Conservation (phyloP, 2,329 filamentous ascomycete species). For the Zasmidium angulare region DNA sequence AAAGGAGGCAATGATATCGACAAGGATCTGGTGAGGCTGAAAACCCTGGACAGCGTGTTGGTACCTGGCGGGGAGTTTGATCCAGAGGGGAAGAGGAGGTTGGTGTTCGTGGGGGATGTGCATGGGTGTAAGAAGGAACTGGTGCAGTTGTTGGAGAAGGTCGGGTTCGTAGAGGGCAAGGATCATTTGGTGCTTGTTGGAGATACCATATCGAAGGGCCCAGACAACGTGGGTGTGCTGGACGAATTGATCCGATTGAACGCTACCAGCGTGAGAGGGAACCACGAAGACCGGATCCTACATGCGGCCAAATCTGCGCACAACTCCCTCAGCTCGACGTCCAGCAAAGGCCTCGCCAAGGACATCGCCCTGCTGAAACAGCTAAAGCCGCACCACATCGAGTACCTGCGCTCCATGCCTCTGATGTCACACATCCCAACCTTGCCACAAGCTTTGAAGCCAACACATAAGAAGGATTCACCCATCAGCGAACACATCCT, state of each 20-base stretch:
- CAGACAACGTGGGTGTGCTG: slow-evolving; percentile 76
- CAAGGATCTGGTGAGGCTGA: slow-evolving; percentile 50
- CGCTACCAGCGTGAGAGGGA: slow-evolving; percentile 83
- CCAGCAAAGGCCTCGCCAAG: slow-evolving; percentile 28
- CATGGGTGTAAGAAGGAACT: slow-evolving; percentile 77
- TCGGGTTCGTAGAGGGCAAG: slow-evolving; percentile 59
- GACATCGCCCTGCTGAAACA: slow-evolving; percentile 29
- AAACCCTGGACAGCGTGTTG: slow-evolving; percentile 46
- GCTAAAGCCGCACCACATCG: slow-evolving; percentile 32
- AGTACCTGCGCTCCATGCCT: slow-evolving; percentile 36
- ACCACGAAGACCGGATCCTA: slow-evolving; percentile 88
- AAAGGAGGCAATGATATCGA: slow-evolving; percentile 22
- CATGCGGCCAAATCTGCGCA: slow-evolving; percentile 39
- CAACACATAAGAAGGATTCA: slow-evolving; percentile 41
- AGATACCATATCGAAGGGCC: slow-evolving; percentile 83
- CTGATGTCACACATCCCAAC: slow-evolving; percentile 38
- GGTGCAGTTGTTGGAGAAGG: slow-evolving; percentile 62
- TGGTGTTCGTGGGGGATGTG: slow-evolving; percentile 87
- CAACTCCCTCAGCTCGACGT: slow-evolving; percentile 3
- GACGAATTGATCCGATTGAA: slow-evolving; percentile 69
- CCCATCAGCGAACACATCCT: slow-evolving; percentile 63
- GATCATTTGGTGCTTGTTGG: slow-evolving; percentile 78
- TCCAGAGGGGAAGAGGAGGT: slow-evolving; percentile 50
- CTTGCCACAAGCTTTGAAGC: slow-evolving; percentile 26
- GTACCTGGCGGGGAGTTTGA: slow-evolving; percentile 35